Base-by-base conservation (phyloP, 139 green algal genomes). In the Eudorina sp. region DNA sequence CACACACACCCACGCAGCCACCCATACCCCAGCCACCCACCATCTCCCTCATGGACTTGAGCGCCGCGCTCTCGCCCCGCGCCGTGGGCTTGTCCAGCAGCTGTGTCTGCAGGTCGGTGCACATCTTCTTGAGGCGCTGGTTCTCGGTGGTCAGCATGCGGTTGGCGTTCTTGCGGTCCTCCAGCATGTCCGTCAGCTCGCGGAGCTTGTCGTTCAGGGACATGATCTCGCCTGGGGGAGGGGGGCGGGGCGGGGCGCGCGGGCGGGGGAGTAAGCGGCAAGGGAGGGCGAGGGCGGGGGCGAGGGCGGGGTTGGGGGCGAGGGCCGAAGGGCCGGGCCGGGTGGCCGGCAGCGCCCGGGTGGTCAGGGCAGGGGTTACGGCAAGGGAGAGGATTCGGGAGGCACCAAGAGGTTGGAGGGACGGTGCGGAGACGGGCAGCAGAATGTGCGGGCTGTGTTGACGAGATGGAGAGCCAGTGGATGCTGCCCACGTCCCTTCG, bases 131-230 rank as follows among this genome's bases (percentile, higher is more conserved):
- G 27, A 86, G 60, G 21, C 79, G 79, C 79, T 60, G 29, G 60
- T 86, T 86, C 62, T 80, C 83, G 23, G 83, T 81, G 68, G 21
- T 76, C 31, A 88, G 83, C 83, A 88, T 31, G 2, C 29, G 31
- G 34, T 81, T 81, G 51, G 83, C 83, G 51, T 41, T 43, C 83
- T 88, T 88, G 36, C 83, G 83, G 68, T 88, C 83, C 66, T 88
- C 83, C 34, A 88, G 66, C 83, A 88, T 88, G 83, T 88, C 83
- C 3, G 83, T 88, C 25, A 88, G 83, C 53, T 88, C 83, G 14
- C 83, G 83, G 36, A 88, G 13, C 38, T 58, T 70, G 68, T 88
- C 83, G 3, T 58, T 38, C 23, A 80, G 51, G 13, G 48, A 36
- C 83, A 60, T 81, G 19, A 29, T 29, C 36, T 88, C 83, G 36